Evolutionary conservation across 768 basidiomycete species (phyloP).

Genomic region (Candolleomyces aberdarensis): DNA sequence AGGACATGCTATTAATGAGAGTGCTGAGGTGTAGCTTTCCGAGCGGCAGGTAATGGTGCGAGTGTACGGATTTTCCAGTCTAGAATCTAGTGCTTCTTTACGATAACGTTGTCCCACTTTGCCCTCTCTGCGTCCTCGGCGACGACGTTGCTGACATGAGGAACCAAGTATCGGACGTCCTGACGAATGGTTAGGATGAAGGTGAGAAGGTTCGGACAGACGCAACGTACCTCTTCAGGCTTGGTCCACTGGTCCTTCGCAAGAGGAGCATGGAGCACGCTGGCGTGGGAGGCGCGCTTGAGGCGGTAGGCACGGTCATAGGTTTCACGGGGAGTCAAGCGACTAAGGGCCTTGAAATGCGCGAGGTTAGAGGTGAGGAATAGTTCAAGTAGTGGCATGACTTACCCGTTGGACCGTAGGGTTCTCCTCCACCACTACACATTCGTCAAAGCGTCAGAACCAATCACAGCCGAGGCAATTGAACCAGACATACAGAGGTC

Average conservation of each 20-base stretch:
- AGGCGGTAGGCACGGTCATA: constrained; percentile 93
- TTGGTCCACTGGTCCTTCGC: constrained; percentile 80
- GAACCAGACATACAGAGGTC: constrained; percentile 73
- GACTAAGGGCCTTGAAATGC: constrained; percentile 65
- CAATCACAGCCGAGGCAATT: constrained; percentile 8
- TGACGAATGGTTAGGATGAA: constrained; percentile 28
- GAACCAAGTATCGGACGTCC: constrained; percentile 89
- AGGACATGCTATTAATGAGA: background rate
- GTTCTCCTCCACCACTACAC: constrained; percentile 70
- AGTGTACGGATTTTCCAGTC: background rate
- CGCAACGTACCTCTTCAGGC: constrained; percentile 59
- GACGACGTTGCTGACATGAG: constrained; percentile 68
- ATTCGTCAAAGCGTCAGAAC: constrained; percentile 17
- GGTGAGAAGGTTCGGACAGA: background rate
- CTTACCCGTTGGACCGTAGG: constrained; percentile 74
- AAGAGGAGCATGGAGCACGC: constrained; percentile 74
- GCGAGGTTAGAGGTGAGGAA: background rate
- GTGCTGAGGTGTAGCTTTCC: background rate
- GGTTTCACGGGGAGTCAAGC: constrained; percentile 72
- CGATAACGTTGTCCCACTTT: constrained; percentile 76
- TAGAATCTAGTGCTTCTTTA: constrained; percentile 60
- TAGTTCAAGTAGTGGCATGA: background rate
- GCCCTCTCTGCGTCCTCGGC: constrained; percentile 75
- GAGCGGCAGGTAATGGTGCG: too few relatives aligned
- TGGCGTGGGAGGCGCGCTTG: constrained; percentile 78